Conservation (phyloP, 2,329 filamentous ascomycete species). For the Talaromyces atroroseus region DNA sequence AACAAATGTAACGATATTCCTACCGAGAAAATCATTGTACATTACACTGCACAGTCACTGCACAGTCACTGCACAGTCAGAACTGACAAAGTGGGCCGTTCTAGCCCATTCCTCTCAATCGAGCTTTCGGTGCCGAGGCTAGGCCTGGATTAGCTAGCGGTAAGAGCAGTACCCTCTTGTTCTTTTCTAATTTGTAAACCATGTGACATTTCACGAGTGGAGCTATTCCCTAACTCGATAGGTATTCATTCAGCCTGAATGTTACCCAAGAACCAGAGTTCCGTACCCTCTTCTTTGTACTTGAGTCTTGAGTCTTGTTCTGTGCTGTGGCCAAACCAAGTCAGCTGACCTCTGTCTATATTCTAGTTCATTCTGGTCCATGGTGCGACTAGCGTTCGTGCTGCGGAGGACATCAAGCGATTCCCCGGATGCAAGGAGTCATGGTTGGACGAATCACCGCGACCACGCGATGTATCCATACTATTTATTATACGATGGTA, state of each 20-base stretch:
- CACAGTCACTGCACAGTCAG: too few relatives aligned
- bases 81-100: not conserved
- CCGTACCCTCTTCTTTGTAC: too few relatives aligned
- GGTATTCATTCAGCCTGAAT: not conserved
- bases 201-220: not conserved
- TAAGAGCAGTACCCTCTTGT: not conserved
- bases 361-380: not conserved
- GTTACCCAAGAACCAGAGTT: not conserved
- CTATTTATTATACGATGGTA: too few relatives aligned
- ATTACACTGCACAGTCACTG: too few relatives aligned
- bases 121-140: conserved; percentile 9
- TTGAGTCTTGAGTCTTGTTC: not conserved
- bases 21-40: too few relatives aligned
- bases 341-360: not conserved
- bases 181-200: too few relatives aligned
- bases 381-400: not conserved
- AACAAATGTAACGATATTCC: too few relatives aligned
- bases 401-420: not conserved
- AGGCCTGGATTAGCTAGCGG: not conserved
- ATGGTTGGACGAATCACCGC: not conserved
- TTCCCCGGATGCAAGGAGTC: conserved; percentile 9
- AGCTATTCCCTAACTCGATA: not conserved
- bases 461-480: conserved; percentile 5
- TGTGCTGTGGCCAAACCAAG: too few relatives aligned
- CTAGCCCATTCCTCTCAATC: conserved; percentile 11